Conservation (phyloP, 139 green algal species). For the Chlorella sp. region DNA sequence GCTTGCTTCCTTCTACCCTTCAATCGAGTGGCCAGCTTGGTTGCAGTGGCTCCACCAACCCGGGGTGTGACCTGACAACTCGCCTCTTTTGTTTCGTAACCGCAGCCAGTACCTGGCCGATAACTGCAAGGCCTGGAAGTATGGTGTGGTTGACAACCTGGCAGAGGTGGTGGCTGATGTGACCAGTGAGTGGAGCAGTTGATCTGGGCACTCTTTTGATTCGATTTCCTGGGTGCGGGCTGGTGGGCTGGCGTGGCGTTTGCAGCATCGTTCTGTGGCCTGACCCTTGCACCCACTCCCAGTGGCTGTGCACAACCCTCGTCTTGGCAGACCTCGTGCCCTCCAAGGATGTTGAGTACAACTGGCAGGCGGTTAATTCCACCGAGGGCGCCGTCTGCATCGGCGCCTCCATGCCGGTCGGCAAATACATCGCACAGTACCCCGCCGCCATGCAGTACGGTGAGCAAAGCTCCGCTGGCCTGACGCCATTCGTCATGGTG, state of each 20-base stretch:
- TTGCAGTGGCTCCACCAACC: too few relatives aligned
- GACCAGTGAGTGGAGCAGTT: neutral
- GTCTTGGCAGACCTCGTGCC: neutral
- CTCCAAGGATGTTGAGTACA: neutral
- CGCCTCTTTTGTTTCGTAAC: neutral
- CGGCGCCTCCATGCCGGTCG: neutral
- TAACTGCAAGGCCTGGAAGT: neutral
- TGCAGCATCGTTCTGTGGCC: too few relatives aligned
- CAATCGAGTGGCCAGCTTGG: too few relatives aligned
- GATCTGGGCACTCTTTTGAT: too few relatives aligned
- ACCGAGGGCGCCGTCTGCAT: neutral
- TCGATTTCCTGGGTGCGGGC: too few relatives aligned
- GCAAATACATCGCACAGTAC: neutral
- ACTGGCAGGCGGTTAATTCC: neutral
- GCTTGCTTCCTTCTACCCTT: too few relatives aligned
- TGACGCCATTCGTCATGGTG: too few relatives aligned
- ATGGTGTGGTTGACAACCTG: neutral
- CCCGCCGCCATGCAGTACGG: constrained; percentile 10
- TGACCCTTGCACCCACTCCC: too few relatives aligned
- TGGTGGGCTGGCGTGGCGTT: too few relatives aligned
- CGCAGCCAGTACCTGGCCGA: neutral
- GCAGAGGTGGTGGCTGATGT: neutral
- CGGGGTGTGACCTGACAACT: too few relatives aligned
- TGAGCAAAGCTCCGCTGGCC: neutral
- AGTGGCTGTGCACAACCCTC: too few relatives aligned